Base-by-base conservation (phyloP, 163 green algal genomes). In the Volvox carteri region DNA sequence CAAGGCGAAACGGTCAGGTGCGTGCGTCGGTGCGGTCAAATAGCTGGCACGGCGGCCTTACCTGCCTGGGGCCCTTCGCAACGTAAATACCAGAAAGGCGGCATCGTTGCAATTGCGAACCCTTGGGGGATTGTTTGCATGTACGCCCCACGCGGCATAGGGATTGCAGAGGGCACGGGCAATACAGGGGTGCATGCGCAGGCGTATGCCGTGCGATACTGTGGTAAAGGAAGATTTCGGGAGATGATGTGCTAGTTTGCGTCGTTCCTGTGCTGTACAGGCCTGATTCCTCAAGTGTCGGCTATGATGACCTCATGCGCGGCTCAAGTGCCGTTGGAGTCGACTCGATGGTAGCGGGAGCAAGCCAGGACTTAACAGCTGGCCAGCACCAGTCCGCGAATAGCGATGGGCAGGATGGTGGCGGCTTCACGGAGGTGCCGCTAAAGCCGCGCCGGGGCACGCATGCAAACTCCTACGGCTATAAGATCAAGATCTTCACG, bases 401-500 rank as follows among this genome's bases (percentile, higher is more conserved):
- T 8, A 23, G 28, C 12, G 73, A 44, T 44, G 44, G 25, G 37
- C 39, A 30, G 16, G 70, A 37, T 8, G 67, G 33, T 28, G 14
- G 5, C n/a, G 84, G 41, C 18, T 89, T 89, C 72, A 84, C 39
- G 37, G 84, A 89, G 14, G 84, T 89, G 72, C 84, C 72, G n/a
- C 84, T 89, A 23, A 84, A 84, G 84, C 86, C 58, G 60, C 58
- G 86, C 6, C 9, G 18, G 18, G 76, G 75, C 0, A 28, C 62
- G 46, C 77, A 85, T 25, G 67, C 58, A 25, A 81, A 81, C 68
- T 74, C 75, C 30, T 90, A 86, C 65, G 56, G 48, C 56, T 91
- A 89, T 70, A 88, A 89, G 87, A 78, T 91, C 30, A 91, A 91
- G 74, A 56, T 91, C 54, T 86, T 91, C 87, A 91, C 87, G 2